Evolutionary conservation across 1,139 yeast genomes (phyloP).

Genomic region (Hansenula sp.): DNA sequence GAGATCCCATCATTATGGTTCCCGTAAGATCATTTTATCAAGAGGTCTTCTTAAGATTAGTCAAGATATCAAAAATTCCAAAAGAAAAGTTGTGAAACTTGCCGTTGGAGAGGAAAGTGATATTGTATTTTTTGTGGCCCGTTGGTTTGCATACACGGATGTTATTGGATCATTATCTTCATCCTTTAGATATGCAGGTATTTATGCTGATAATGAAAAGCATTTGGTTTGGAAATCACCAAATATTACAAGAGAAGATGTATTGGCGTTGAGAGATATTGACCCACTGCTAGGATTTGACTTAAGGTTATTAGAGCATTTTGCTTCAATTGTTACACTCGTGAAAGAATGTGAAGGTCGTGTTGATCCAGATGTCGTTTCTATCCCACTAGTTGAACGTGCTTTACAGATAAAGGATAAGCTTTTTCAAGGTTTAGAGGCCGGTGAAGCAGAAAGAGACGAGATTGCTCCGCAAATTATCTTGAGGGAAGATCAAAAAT

Average conservation of each 20-base stretch:
- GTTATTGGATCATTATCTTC: slow-evolving; percentile 56
- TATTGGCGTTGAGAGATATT: slow-evolving; percentile 33
- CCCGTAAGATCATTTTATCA: slow-evolving; percentile 63
- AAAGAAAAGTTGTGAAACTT: slow-evolving; percentile 7
- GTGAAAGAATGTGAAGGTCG: slow-evolving; percentile 32
- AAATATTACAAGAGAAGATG: slow-evolving; percentile 10
- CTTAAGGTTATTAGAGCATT: slow-evolving; percentile 44
- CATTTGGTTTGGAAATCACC: slow-evolving; percentile 25
- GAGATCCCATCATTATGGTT: slow-evolving; percentile 66
- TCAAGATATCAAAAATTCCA: slow-evolving; percentile 9
- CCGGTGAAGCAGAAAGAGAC: slow-evolving; percentile 29
- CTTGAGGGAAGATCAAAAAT: slow-evolving; percentile 4
- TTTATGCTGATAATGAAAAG: slow-evolving; percentile 8
- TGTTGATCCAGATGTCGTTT: slow-evolving; percentile 1
- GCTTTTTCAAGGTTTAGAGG: slow-evolving; percentile 24
- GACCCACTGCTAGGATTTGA: slow-evolving; percentile 63
- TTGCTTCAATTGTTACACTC: slow-evolving; percentile 42
- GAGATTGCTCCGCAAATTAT: slow-evolving; percentile 21
- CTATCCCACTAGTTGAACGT: slow-evolving; percentile 34
- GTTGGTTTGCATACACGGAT: slow-evolving; percentile 75
- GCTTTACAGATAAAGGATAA: slow-evolving; percentile 46
- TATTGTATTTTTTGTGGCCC: slow-evolving; percentile 54
- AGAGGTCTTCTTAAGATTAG: slow-evolving; percentile 39
- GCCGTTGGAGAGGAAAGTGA: slow-evolving; percentile 30
- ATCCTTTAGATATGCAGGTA: slow-evolving; percentile 18